Base-by-base conservation (phyloP, 345 rosid species). In the Brassica nigra region DNA sequence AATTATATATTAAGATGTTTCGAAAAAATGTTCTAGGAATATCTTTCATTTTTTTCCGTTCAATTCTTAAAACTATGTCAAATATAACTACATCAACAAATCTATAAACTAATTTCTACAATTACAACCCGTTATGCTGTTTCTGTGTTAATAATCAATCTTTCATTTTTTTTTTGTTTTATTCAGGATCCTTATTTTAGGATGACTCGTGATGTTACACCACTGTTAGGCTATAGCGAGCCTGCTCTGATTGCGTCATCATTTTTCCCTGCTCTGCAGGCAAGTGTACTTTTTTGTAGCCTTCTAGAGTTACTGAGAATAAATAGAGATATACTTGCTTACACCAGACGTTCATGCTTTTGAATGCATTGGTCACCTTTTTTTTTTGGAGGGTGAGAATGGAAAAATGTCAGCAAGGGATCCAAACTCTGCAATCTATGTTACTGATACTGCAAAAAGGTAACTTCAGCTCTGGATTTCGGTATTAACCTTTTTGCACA, bases 381-480 rank as follows among this genome's bases (percentile, higher is more conserved):
- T 49, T 57, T 76, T 49, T 49, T 74, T 76, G 27, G 92, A 93
- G 98, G 99, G 98, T 62, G 98, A 95, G 75, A 87, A 88, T 3
- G 97, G 98, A 61, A 95, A 95, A 86, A 93, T 95, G 99, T 93
- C 98, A 9, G 98, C 99, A 42, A 93, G 96, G 84, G 97, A 95
- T 86, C 92, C 98, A 64, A 93, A 91, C 84, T 95, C 98, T 16
- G 98, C 98, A 29, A 89, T 95, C 78, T 93, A 93, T 75, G 97
- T 95, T 77, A 93, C 94, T 70, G 98, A 95, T 84, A 85, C 95
- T 14, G 89, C 88, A 3, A 91, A 93, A 95, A 95, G 97, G 99
- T 92, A 66, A 54, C 3, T 16, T 28, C 39, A 15, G 7, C 30
- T 64, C 20, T 65, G 33, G 27, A 23, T 23, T 23, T 23, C 27